A percentile compares a stretch with the other conserved stretches of the same genome.
These are phyloP conservation scores for Pseudopithomyces maydicus DNA, from an alignment of 2,329 filamentous ascomycete genomes.

Conservation along the genomic window DNA sequence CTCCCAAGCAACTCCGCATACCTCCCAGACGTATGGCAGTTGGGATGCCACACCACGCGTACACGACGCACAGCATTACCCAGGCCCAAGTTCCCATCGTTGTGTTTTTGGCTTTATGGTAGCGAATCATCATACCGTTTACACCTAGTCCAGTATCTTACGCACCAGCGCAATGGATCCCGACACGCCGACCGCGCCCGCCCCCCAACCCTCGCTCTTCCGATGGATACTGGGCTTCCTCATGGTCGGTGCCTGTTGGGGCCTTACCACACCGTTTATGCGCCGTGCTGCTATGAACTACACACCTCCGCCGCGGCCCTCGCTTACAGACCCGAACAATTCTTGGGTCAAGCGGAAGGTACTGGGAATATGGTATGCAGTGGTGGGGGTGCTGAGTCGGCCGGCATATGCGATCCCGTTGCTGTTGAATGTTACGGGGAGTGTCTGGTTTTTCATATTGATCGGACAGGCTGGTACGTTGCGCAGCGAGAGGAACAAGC, in stretches of 20 bases:
- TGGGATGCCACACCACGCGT: neutral
- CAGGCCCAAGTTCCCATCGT: neutral
- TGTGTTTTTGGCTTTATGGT: neutral
- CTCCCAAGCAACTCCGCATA: conserved; percentile 6
- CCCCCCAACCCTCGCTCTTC: conserved; percentile 57
- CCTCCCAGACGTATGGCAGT: neutral
- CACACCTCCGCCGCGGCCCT: conserved; percentile 54
- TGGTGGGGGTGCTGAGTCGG: conserved; percentile 77
- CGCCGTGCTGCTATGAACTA: conserved; percentile 80
- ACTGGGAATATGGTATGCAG: conserved; percentile 72
- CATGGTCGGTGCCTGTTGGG: conserved; percentile 90
- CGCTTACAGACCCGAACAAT: conserved; percentile 43
- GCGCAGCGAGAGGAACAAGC: neutral
- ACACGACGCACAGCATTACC: conserved; percentile 8
- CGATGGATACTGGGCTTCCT: conserved; percentile 90
- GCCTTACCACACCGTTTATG: conserved; percentile 88
- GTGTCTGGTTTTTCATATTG: conserved; percentile 94
- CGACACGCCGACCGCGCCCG: conserved; percentile 29
- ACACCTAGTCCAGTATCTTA: neutral
- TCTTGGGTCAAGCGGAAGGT: conserved; percentile 68
- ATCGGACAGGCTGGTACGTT: conserved; percentile 86
- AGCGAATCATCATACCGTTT: neutral
- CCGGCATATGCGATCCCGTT: conserved; percentile 85
- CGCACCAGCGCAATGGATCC: conserved; percentile 32
- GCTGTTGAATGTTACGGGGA: conserved; percentile 87